Conservation (phyloP, 2,329 filamentous ascomycete genomes). For the Hirsutella rhossiliensis region DNA sequence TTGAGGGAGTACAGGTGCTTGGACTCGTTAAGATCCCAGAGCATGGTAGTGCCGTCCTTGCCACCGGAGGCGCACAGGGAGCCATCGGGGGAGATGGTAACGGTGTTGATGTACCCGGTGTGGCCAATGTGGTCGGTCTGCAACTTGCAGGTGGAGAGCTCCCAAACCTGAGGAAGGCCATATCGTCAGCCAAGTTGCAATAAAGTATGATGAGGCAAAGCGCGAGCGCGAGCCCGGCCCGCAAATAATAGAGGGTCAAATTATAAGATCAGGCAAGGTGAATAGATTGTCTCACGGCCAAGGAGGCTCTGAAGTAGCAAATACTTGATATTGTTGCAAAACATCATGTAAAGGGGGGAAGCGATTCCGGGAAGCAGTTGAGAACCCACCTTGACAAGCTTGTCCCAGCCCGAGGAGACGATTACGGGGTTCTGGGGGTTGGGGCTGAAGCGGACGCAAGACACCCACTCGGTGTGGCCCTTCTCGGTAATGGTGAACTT, state of each 20-base stretch:
- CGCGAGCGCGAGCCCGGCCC: neutral
- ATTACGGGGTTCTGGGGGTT: constrained; percentile 99
- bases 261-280: constrained; percentile 53
- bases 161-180: constrained; percentile 68
- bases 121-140: constrained; percentile 99
- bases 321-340: constrained; percentile 78
- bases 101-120: constrained; percentile 99
- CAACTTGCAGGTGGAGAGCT: constrained; percentile 97
- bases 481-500: constrained; percentile 99
- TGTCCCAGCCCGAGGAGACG: constrained; percentile 97
- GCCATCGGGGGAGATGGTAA: constrained; percentile 98
- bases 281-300: constrained; percentile 94
- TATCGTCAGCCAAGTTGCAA: constrained; percentile 3
- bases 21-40: constrained; percentile 99
- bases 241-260: neutral
- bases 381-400: constrained; percentile 93
- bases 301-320: constrained; percentile 99
- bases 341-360: constrained; percentile 58
- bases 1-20: constrained; percentile 99
- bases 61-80: constrained; percentile 98
- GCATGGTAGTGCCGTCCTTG: constrained; percentile 99
- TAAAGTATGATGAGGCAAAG: neutral
- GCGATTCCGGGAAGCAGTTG: constrained; percentile 1
- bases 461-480: constrained; percentile 99
- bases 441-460: constrained; percentile 98